Conservation (phyloP, 441 rosid genomes). For the Gossypium gossypioides region DNA sequence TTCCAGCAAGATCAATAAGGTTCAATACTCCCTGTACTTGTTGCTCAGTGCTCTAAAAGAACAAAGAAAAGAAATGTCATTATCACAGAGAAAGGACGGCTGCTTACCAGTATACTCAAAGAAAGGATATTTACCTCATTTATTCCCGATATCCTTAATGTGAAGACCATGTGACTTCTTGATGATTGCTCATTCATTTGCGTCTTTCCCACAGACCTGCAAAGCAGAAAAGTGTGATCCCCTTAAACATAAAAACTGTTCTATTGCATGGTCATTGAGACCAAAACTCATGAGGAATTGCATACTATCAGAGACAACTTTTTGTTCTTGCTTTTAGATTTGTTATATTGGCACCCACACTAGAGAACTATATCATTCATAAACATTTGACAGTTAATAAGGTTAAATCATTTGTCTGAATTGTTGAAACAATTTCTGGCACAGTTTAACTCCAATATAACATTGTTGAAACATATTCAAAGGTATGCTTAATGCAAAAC, state of each 20-base stretch:
- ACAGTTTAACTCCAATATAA: neutral
- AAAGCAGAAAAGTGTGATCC: neutral
- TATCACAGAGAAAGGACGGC: neutral
- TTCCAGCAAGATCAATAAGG: constrained; percentile 90
- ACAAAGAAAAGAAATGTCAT: constrained; percentile 19
- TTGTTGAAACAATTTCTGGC: neutral
- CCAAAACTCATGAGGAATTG: neutral
- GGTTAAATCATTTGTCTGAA: neutral
- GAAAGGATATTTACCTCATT: constrained; percentile 51
- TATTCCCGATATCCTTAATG: constrained; percentile 73
- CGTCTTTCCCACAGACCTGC: constrained; percentile 87
- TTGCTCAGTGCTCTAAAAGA: constrained; percentile 71
- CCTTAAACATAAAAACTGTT: neutral
- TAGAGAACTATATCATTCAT: neutral
- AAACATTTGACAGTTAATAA: neutral
- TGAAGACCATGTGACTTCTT: constrained; percentile 90
- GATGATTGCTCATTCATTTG: constrained; percentile 97
- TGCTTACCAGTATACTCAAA: neutral
- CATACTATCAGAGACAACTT: neutral
- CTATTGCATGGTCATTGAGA: neutral
- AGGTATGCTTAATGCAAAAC: neutral
- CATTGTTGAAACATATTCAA: neutral
- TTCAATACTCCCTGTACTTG: constrained; percentile 89
- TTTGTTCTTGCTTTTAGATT: neutral
- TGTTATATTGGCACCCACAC: neutral